Conservation (phyloP, 169 alveolate genomes). For the Plasmodium malariae region DNA sequence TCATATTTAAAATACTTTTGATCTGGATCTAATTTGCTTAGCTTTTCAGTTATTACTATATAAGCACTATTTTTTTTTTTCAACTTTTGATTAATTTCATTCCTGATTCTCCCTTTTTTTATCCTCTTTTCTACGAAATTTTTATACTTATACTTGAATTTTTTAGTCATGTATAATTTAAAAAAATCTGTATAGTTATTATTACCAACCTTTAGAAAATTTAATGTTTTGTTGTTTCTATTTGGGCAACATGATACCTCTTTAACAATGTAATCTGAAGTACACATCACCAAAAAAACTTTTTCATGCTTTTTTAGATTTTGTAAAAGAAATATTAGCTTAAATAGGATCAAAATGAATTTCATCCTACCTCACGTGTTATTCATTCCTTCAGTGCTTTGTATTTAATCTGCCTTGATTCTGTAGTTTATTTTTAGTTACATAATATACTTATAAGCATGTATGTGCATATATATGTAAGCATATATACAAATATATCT, state of each 20-base stretch:
- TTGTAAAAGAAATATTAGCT: slow-evolving; percentile 13
- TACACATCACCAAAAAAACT: slow-evolving; percentile 8
- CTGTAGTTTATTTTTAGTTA: background rate
- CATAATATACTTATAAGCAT: background rate
- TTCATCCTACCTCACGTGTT: slow-evolving; percentile 19
- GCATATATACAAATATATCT: background rate
- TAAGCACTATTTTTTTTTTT: slow-evolving; percentile 76
- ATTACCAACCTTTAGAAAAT: background rate
- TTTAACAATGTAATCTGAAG: background rate
- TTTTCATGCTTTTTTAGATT: slow-evolving; percentile 15
- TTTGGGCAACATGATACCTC: background rate
- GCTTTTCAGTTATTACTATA: slow-evolving; percentile 71
- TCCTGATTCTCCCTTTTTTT: slow-evolving; percentile 51
- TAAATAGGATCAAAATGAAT: background rate
- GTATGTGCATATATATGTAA: background rate
- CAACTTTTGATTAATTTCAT: slow-evolving; percentile 73
- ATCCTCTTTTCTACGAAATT: slow-evolving; percentile 59
- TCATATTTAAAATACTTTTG: slow-evolving; percentile 74
- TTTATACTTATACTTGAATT: slow-evolving; percentile 63
- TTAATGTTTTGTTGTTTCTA: background rate
- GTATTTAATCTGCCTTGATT: background rate
- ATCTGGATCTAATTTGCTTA: slow-evolving; percentile 74
- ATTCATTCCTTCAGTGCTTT: slow-evolving; percentile 8
- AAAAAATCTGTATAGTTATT: slow-evolving; percentile 9
- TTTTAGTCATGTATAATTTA: slow-evolving; percentile 69